Conservation (phyloP, 371 early-diverging fungal species). For the Chytridiales sp. region DNA sequence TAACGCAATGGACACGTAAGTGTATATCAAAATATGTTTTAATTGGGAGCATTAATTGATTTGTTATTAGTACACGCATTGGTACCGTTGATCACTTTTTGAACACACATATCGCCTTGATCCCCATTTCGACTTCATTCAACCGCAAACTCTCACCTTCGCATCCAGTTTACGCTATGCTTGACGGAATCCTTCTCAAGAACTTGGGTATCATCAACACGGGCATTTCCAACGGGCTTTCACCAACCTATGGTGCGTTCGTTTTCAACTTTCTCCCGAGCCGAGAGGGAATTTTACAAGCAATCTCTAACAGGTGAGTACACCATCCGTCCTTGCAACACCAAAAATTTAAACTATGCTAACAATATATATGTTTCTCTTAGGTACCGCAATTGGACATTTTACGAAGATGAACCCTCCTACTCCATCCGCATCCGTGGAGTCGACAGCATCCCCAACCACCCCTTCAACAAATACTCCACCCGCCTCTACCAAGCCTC, state of each 20-base stretch:
- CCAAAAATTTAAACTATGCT: no score
- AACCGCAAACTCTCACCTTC: neutral
- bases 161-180: neutral
- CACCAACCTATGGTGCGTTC: neutral
- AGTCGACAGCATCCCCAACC: neutral
- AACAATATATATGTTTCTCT: neutral
- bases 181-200: neutral
- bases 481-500: neutral
- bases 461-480: neutral
- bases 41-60: no score
- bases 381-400: neutral
- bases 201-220: neutral
- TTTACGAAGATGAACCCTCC: neutral
- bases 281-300: neutral
- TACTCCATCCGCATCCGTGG: neutral
- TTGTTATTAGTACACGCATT: no score
- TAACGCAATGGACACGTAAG: neutral
- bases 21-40: neutral
- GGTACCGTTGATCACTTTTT: slow-evolving; percentile 5
- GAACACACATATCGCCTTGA: neutral
- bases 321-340: no score
- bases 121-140: neutral
- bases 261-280: neutral
- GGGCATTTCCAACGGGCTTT: neutral
- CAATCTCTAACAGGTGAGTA: no score